phyloP scores from a whole-genome alignment of 1,284 basidiomycete species.

The Athelia psychrophila region DNA sequence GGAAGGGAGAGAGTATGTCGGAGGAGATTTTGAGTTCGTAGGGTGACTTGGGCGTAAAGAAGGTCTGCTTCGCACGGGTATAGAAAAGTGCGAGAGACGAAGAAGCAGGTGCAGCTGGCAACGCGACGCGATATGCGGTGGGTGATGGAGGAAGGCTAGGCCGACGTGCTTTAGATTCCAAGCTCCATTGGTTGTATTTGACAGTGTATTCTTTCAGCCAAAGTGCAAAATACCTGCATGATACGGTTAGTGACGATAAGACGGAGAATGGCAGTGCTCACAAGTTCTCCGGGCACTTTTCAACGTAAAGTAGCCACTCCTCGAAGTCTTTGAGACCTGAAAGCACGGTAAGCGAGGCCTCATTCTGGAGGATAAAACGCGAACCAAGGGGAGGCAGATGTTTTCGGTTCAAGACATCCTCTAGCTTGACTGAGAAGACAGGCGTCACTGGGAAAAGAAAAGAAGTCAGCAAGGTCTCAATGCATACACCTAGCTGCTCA shows the following conservation, averaged over 20 bases:
- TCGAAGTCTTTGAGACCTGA: conserved; percentile 73
- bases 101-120: conserved; percentile 40
- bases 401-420: conserved; percentile 67
- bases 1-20: conserved; percentile 62
- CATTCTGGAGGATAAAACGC: background rate
- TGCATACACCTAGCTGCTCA: conserved; percentile 17
- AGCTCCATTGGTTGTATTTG: conserved; percentile 59
- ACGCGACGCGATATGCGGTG: conserved; percentile 23
- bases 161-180: conserved; percentile 36
- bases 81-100: conserved; percentile 67
- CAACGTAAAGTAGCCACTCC: conserved; percentile 76
- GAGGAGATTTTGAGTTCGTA: conserved; percentile 72
- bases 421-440: conserved; percentile 55
- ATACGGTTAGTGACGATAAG: background rate
- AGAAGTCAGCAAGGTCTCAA: conserved; percentile 3
- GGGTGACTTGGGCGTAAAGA: conserved; percentile 63
- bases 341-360: background rate
- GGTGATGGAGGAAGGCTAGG: conserved; percentile 9
- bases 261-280: conserved; percentile 24
- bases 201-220: conserved; percentile 69
- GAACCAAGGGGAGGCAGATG: conserved; percentile 68
- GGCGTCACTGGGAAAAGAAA: conserved; percentile 43
- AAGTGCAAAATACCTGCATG: conserved; percentile 62
- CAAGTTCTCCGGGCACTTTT: conserved; percentile 68
- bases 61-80: conserved; percentile 72